phyloP scores from a whole-genome alignment of 78 protist species.

The Dictyostelium capitatum region DNA sequence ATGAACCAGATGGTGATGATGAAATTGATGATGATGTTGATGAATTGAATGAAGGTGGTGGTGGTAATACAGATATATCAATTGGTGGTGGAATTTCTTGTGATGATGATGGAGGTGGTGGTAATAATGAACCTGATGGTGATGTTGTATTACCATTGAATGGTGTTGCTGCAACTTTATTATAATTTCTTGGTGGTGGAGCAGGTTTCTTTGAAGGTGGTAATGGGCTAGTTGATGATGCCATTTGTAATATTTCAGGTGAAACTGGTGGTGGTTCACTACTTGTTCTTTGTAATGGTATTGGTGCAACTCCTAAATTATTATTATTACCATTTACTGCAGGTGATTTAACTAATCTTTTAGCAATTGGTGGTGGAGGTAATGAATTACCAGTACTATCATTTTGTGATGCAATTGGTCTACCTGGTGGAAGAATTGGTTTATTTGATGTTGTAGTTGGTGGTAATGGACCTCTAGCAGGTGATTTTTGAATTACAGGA shows the following conservation, averaged over 20 bases:
- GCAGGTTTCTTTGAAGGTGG: conserved; percentile 1
- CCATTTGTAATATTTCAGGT: background rate
- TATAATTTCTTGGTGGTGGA: conserved; percentile 14
- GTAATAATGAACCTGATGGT: conserved; percentile 12
- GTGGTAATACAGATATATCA: conserved; percentile 12
- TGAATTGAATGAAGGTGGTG: background rate
- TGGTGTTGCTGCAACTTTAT: background rate
- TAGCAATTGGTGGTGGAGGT: background rate
- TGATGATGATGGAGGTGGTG: conserved; percentile 22
- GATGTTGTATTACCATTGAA: background rate
- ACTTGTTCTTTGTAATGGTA: background rate
- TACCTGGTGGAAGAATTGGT: background rate
- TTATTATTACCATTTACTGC: background rate
- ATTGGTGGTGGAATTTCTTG: conserved; percentile 16
- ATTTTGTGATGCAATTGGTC: background rate
- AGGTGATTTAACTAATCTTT: background rate
- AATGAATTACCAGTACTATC: background rate
- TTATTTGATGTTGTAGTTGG: background rate
- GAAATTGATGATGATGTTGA: background rate
- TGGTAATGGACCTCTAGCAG: background rate
- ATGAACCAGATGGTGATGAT: background rate
- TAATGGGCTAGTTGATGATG: background rate
- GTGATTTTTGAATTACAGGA: background rate
- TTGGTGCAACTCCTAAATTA: background rate
- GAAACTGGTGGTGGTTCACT: conserved; percentile 43